Evolutionary conservation across 805 yeast species (phyloP).

Genomic region (Kuraishia capsulata): DNA sequence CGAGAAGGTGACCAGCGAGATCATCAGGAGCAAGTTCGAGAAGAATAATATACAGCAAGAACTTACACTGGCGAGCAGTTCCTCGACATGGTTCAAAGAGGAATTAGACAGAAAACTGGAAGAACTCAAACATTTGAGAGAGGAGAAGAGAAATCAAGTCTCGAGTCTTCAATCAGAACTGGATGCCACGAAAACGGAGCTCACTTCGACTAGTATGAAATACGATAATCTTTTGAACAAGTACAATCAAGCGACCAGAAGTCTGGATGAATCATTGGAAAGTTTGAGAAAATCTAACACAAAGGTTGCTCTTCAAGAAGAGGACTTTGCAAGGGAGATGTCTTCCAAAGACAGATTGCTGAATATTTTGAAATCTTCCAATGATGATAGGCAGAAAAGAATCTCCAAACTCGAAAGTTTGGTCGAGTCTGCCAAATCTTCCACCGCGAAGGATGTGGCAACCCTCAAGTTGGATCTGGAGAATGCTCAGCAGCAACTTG

Average conservation of each 20-base stretch:
- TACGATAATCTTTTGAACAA: slow-evolving; percentile 24
- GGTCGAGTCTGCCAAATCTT: slow-evolving; percentile 29
- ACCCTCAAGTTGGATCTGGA: slow-evolving; percentile 27
- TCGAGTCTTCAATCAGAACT: slow-evolving; percentile 22
- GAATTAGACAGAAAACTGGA: slow-evolving; percentile 21
- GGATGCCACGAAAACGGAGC: slow-evolving; percentile 25
- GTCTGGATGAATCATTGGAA: slow-evolving; percentile 31
- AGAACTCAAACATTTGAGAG: slow-evolving; percentile 18
- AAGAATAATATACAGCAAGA: slow-evolving; percentile 19
- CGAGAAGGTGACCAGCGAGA: slow-evolving; percentile 16
- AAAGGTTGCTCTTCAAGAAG: slow-evolving; percentile 31
- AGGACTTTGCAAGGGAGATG: slow-evolving; percentile 47
- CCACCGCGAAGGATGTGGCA: slow-evolving; percentile 26
- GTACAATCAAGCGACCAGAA: slow-evolving; percentile 24
- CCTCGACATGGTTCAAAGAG: slow-evolving; percentile 23
- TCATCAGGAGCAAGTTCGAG: slow-evolving; percentile 15
- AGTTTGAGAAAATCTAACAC: slow-evolving; percentile 40
- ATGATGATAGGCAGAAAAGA: slow-evolving; percentile 41
- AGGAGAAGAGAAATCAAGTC: slow-evolving; percentile 19
- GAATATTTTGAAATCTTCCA: slow-evolving; percentile 44
- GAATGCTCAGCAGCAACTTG: slow-evolving; percentile 23
- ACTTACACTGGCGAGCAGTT: slow-evolving; percentile 18
- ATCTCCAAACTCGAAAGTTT: slow-evolving; percentile 43
- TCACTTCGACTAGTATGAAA: slow-evolving; percentile 14
- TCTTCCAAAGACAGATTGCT: slow-evolving; percentile 52